Evolutionary conservation across 306 rosid species (phyloP).

Genomic region (Acacia melanoxylon): DNA sequence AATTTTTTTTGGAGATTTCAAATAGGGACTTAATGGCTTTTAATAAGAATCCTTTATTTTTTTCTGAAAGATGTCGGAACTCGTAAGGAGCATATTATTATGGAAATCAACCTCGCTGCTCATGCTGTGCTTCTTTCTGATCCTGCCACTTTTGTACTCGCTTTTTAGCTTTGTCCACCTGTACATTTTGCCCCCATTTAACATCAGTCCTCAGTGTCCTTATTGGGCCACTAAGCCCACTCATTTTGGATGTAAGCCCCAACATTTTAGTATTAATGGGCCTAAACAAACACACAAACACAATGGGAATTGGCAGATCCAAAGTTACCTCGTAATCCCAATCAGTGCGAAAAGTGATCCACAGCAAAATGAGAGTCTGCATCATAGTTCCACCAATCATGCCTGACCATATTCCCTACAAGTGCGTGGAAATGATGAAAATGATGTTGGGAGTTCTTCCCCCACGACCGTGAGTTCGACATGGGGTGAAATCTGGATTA

Average conservation of each 20-base stretch:
- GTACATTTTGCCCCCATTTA: background rate
- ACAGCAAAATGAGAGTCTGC: constrained; percentile 64
- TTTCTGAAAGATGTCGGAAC: too few species aligned
- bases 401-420: constrained; percentile 82
- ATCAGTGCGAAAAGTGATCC: constrained; percentile 67
- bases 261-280: background rate
- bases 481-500: too few species aligned
- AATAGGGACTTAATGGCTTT: too few species aligned
- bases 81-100: too few species aligned
- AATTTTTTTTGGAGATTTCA: too few species aligned
- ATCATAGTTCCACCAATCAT: constrained; percentile 73
- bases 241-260: background rate
- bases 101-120: background rate
- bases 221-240: background rate
- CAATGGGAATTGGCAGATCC: background rate
- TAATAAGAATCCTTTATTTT: too few species aligned
- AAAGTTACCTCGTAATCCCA: constrained; percentile 63
- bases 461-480: too few species aligned
- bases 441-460: too few species aligned
- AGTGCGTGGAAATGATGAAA: too few species aligned
- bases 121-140: background rate
- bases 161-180: constrained; percentile 1
- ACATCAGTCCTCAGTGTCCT: background rate
- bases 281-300: background rate
- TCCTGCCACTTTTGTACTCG: background rate